These are phyloP conservation scores for Flagelloscypha sp. DNA, from an alignment of 768 basidiomycete genomes.

Conservation along the genomic window DNA sequence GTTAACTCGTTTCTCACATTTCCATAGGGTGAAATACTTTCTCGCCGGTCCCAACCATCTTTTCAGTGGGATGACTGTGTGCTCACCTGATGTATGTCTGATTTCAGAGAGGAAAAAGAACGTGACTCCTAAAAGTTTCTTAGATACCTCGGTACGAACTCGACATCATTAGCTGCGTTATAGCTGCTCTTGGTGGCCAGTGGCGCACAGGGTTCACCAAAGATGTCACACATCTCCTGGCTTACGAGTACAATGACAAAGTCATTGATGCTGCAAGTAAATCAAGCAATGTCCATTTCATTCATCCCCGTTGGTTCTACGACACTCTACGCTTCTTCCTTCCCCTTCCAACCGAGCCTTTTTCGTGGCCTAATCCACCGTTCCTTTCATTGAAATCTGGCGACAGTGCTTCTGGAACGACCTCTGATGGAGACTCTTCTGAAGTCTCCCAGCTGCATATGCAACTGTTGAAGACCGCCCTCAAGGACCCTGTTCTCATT, in stretches of 20 bases:
- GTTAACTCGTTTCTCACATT: slow-evolving; percentile 2
- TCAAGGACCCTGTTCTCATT: too few species aligned
- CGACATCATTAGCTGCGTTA: slow-evolving; percentile 65
- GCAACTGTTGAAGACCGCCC: too few species aligned
- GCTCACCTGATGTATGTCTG: slow-evolving; percentile 51
- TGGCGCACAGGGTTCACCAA: slow-evolving; percentile 69
- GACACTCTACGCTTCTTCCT: slow-evolving; percentile 54
- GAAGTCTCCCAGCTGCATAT: too few species aligned
- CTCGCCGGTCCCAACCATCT: slow-evolving; percentile 71
- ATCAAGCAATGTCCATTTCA: slow-evolving; percentile 52
- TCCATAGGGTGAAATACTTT: slow-evolving; percentile 41
- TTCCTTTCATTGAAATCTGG: too few species aligned
- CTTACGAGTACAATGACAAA: slow-evolving; percentile 32
- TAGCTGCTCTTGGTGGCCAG: slow-evolving; percentile 73
- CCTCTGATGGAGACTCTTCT: too few species aligned
- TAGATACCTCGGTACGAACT: slow-evolving; percentile 58
- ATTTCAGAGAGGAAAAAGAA: not conserved
- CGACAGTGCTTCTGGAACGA: too few species aligned
- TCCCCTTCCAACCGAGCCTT: slow-evolving; percentile 43
- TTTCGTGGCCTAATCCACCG: slow-evolving; percentile 69
- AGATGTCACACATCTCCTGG: slow-evolving; percentile 85
- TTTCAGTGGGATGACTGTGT: slow-evolving; percentile 78
- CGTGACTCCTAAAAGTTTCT: slow-evolving; percentile 1
- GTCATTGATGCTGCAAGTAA: slow-evolving; percentile 51
- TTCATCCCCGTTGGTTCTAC: slow-evolving; percentile 94